Evolutionary conservation across 73 alveolate species (phyloP), one percentile per base, ranked within the genome.

Genomic region (Symbiodinium pilosum): DNA sequence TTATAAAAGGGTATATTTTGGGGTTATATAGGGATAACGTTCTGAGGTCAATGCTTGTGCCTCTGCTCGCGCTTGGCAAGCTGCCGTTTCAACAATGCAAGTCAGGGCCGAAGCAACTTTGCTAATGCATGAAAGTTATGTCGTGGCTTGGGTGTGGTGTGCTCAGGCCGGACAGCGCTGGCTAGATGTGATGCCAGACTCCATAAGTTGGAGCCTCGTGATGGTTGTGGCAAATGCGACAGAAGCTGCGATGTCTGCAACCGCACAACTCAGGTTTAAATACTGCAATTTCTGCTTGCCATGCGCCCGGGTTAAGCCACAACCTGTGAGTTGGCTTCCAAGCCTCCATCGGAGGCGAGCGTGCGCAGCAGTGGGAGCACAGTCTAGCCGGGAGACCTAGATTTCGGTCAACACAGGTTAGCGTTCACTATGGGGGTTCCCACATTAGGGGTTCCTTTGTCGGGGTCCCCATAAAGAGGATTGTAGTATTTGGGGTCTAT

Each of bases 281-380:
- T 64, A 64, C 81, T 64, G 81, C 81, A 38, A 64, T 64, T 26
- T 64, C 81, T 64, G 81, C 81, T 28, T 64, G 81, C 38, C 81
- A 26, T 38, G 81, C 30, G 18, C 81, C 41, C 81, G 30, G 81
- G 20, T n/a, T n/a, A n/a, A n/a, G n/a, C n/a, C n/a, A n/a, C n/a
- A n/a, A n/a, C n/a, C n/a, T n/a, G n/a, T n/a, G n/a, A n/a, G n/a
- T 47, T 47, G 59, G 14, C 6, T 47, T 47, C 59, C 59, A 9
- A 47, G n/a, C 59, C 14, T 14, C 59, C 6, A 47, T 6, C 6
- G 59, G 12, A 64, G 81, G 81, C 81, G 81, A 64, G 81, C 81
- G 81, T 64, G 81, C 81, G 38, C 81, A 64, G 81, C 38, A 64
- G 38, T 64, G 81, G 81, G 81, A 64, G 12, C 81, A 64, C 7